These are phyloP conservation scores for Paramecium octaurelia DNA, from an alignment of 73 alveolate species.

Conservation along the genomic window DNA sequence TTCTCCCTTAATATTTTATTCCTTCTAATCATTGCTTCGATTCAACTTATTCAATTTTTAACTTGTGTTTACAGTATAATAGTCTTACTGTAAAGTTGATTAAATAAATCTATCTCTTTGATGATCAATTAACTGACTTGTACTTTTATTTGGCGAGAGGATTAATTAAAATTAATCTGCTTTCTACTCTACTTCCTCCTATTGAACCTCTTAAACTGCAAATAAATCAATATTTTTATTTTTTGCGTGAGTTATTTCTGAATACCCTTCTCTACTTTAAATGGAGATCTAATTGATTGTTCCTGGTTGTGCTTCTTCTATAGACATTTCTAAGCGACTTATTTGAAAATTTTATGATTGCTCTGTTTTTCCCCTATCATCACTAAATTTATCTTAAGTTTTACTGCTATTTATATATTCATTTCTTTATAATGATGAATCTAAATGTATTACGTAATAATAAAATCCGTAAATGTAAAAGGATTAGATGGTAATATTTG, in stretches of 20 bases:
- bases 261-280: constrained; percentile 17
- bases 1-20: not conserved
- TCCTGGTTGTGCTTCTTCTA: not conserved
- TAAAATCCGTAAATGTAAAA: not conserved
- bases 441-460: not conserved
- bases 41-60: not conserved
- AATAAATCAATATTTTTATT: not conserved
- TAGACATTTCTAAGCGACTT: not conserved
- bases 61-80: not conserved
- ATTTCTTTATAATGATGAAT: not conserved
- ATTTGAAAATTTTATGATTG: not conserved
- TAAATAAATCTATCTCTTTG: not conserved
- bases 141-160: not conserved
- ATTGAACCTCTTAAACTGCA: not conserved
- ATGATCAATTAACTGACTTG: not conserved
- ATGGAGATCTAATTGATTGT: not conserved
- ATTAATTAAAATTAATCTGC: not conserved
- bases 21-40: not conserved
- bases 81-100: not conserved
- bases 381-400: not conserved
- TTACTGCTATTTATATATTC: not conserved
- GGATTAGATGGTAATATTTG: not conserved
- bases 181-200: not conserved
- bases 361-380: not conserved
- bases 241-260: not conserved